Conservation (phyloP, 2,329 filamentous ascomycete genomes). For the Hypocrella siamensis region DNA sequence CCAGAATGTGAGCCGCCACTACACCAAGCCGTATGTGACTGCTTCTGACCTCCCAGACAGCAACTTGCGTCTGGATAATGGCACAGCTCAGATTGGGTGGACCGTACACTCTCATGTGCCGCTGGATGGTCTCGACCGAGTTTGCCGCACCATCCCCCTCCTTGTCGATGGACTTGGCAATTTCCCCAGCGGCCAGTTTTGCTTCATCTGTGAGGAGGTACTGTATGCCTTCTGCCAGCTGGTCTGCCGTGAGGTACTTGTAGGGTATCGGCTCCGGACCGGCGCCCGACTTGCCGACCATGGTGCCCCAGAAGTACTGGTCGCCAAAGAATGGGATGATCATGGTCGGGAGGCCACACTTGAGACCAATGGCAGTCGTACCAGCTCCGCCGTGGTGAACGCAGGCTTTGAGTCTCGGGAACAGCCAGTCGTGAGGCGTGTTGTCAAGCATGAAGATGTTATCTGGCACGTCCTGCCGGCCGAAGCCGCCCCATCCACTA, state of each 20-base stretch:
- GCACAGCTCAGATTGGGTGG: constrained; percentile 47
- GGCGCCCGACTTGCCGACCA: constrained; percentile 47
- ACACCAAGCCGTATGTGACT: constrained; percentile 45
- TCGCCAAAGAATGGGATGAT: constrained; percentile 70
- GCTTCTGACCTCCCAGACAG: constrained; percentile 49
- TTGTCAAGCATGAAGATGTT: constrained; percentile 60
- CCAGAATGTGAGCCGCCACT: constrained; percentile 48
- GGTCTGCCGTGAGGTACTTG: constrained; percentile 47
- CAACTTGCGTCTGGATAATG: constrained; percentile 44
- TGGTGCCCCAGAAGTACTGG: constrained; percentile 63
- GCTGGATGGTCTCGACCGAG: constrained; percentile 51
- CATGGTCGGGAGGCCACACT: constrained; percentile 57
- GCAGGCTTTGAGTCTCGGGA: constrained; percentile 48
- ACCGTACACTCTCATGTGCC: constrained; percentile 35
- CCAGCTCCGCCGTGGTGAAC: constrained; percentile 68
- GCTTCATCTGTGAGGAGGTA: constrained; percentile 49
- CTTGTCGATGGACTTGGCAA: constrained; percentile 43
- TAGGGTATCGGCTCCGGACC: constrained; percentile 54
- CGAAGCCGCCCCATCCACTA: constrained; percentile 62
- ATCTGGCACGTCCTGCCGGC: constrained; percentile 39
- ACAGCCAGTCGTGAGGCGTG: constrained; percentile 64
- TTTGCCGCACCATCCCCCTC: constrained; percentile 57
- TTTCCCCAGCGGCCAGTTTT: constrained; percentile 35
- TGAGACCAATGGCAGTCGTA: constrained; percentile 59
- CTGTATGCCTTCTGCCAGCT: constrained; percentile 54